Evolutionary conservation across 495 filamentous ascomycete genomes (phyloP), one percentile per base, ranked within the genome.

Genomic region (Staphylotrichum tortipilum): DNA sequence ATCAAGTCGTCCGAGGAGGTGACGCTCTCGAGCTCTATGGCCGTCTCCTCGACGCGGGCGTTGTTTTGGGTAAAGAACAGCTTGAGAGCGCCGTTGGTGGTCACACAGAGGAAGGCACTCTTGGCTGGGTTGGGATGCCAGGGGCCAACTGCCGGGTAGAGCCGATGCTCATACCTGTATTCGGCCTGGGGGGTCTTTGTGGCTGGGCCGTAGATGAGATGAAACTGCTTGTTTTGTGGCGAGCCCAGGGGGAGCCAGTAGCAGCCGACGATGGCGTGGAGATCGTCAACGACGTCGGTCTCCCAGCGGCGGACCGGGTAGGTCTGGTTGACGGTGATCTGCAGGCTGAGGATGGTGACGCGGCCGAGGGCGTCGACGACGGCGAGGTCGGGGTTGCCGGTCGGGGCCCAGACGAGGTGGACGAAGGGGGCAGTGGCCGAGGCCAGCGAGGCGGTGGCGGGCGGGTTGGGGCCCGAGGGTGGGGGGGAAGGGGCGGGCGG

Each of bases 371-470:
- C 72, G 65, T 96, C 88, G 48, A 87, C 70, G 15, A 87, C 77
- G 1, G 87, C 88, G 43, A 96, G 72, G 41, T 94, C 88, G 15
- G 77, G 77, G 30, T 47, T 62, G 14, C 79, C 81, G 3, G 75
- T 71, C 36, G 85, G 77, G 46, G 81, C 86, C 86, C 88, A 96
- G 34, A 75, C 81, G n/a, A 96, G 62, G 71, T 95, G 87, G 12
- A 81, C 76, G 28, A 84, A 65, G 7, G 82, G 73, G 40, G 74
- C 77, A 31, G 46, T 38, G 2, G 50, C 48, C 12, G 69, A 64
- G 30, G 75, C 31, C 26, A 63, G n/a, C 53, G 61, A 19, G 66
- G 62, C 15, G 29, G 36, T 10, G 71, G 67, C 21, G 62, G 69
- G 50, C 1, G 62, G 50, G 18, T 59, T 69, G 14, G 74, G 65